Percentiles rank a stretch among this genome's conserved stretches.
Evolutionary conservation across 2,329 filamentous ascomycete genomes (phyloP).

Genomic region (Beauveria australis): DNA sequence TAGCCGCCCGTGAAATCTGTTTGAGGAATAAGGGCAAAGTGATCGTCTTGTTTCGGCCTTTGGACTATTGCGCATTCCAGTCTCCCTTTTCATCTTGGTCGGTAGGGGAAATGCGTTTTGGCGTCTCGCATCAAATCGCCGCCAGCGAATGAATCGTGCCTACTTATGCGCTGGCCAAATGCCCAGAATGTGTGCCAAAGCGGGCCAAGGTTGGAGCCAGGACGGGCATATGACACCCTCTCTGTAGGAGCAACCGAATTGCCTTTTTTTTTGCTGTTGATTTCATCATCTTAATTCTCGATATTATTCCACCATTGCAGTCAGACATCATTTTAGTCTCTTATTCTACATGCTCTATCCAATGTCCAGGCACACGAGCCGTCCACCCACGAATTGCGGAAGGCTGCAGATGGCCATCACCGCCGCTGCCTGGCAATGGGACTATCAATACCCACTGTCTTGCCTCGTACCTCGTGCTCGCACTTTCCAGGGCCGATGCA

Average conservation of each 20-base stretch:
- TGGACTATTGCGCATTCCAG: background rate
- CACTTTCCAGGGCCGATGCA: background rate
- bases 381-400: background rate
- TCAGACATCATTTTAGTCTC: background rate
- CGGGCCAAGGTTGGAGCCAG: constrained; percentile 8
- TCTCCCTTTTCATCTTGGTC: background rate
- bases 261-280: background rate
- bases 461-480: background rate
- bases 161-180: constrained; percentile 2
- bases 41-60: background rate
- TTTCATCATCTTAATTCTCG: background rate
- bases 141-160: constrained; percentile 5
- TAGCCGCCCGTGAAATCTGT: constrained; percentile 1
- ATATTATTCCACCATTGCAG: background rate
- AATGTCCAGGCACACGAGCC: background rate
- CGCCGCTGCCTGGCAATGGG: background rate
- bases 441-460: background rate
- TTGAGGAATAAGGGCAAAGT: background rate
- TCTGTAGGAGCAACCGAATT: background rate
- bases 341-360: background rate
- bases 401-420: constrained; percentile 2
- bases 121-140: background rate
- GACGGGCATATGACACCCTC: background rate
- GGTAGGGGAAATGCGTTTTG: background rate
- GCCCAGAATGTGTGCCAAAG: constrained; percentile 4